Evolutionary conservation across 768 basidiomycete species (phyloP), one percentile per base, ranked within the genome.

Genomic region (Hygrocybe punicea): DNA sequence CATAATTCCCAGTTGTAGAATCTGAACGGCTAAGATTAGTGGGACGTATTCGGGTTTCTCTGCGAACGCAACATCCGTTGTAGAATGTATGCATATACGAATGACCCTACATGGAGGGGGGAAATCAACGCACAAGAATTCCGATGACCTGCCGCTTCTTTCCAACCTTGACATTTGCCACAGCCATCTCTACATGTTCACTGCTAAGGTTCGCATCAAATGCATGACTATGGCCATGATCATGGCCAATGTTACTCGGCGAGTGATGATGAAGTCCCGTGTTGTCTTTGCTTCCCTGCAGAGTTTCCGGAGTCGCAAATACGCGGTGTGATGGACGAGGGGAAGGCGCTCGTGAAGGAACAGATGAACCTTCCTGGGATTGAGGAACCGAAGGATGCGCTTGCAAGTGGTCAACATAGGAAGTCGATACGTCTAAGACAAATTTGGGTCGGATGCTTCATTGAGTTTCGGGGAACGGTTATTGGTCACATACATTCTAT

Each of bases 1-100:
- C 89, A 94, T 87, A 63, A 95, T 90, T 46, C 93, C 84, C 2
- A 88, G 65, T 80, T 95, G 87, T 35, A 95, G 74, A 33, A 90
- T 84, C 89, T 91, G 29, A 11, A 37, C 29, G 21, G 25, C 36
- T 48, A 48, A 53, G 44, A 17, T 53, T 23, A n/a, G n/a, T n/a
- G n/a, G n/a, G n/a, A 17, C 21, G 17, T 24, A 51, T 21, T 52
- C 29, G 7, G 16, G 17, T 6, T 8, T n/a, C 24, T 19, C 39
- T 29, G 37, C 21, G 40, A 55, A 17, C 29, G 29, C 4, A 29
- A 29, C 8, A 8, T 29, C 29, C 29, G 13, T 29, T 6, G 13
- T 29, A 16, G 34, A n/a, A n/a, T n/a, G n/a, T n/a, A n/a, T n/a
- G n/a, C n/a, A n/a, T n/a, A n/a, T n/a, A n/a, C n/a, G n/a, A n/a